phyloP scores from a whole-genome alignment of 2,329 filamentous ascomycete genomes.

The Aschersonia sp. region DNA sequence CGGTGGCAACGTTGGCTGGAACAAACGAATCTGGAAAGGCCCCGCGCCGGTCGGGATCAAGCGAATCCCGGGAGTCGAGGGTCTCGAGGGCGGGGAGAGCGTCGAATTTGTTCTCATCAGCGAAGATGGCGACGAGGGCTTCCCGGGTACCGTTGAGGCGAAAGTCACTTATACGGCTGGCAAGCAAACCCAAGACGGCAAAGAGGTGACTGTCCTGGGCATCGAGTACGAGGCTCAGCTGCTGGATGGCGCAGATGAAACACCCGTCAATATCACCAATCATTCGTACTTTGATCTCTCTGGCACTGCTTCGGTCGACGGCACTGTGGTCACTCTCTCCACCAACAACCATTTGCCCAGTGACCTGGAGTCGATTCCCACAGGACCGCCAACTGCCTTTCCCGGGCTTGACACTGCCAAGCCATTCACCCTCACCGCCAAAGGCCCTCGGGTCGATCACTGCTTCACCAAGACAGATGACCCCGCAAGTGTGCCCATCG shows the following conservation, averaged over 20 bases:
- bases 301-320: conserved; percentile 35
- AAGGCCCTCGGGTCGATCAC: conserved; percentile 69
- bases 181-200: conserved; percentile 46
- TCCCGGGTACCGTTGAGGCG: conserved; percentile 70
- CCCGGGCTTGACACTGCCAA: conserved; percentile 49
- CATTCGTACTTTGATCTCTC: conserved; percentile 69
- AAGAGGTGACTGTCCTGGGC: conserved; percentile 55
- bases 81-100: conserved; percentile 46
- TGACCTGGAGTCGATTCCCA: conserved; percentile 61
- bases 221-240: conserved; percentile 87
- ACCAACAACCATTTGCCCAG: conserved; percentile 56
- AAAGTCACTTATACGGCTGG: conserved; percentile 66
- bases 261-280: conserved; percentile 84
- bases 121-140: conserved; percentile 75
- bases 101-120: conserved; percentile 53
- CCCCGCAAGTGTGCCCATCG: conserved; percentile 43
- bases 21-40: conserved; percentile 62
- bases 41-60: conserved; percentile 45
- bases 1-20: conserved; percentile 64
- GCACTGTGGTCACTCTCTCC: conserved; percentile 51
- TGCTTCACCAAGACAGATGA: conserved; percentile 70
- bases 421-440: conserved; percentile 57
- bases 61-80: conserved; percentile 32
- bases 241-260: conserved; percentile 70
- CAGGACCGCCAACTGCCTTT: conserved; percentile 48